Evolutionary conservation across 2,329 filamentous ascomycete species (phyloP).

Genomic region (Neoascochyta sp.): DNA sequence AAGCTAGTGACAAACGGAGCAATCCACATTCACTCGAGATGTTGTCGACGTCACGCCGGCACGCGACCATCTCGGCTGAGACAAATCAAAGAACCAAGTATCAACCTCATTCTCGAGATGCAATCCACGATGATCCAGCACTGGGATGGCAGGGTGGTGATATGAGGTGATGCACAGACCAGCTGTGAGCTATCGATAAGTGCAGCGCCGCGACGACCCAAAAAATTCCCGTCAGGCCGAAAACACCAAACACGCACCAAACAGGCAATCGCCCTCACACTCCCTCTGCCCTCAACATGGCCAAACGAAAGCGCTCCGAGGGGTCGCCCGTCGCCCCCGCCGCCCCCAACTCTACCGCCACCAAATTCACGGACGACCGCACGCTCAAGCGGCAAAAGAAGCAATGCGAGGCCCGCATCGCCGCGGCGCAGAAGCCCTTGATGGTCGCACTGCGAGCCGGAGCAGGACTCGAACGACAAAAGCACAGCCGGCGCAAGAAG

Average conservation of each 20-base stretch:
- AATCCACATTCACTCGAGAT: too few relatives aligned
- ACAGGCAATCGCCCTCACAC: constrained; percentile 1
- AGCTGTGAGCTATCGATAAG: too few relatives aligned
- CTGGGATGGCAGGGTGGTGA: too few relatives aligned
- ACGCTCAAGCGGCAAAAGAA: constrained; percentile 19
- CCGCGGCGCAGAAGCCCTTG: constrained; percentile 57
- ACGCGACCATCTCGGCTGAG: too few relatives aligned
- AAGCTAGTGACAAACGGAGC: too few relatives aligned
- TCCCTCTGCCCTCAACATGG: too few relatives aligned
- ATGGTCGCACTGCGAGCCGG: constrained; percentile 63
- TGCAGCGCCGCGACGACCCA: too few relatives aligned
- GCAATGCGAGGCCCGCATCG: constrained; percentile 44
- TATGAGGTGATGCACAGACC: too few relatives aligned
- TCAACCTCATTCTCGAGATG: too few relatives aligned
- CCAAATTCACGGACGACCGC: constrained; percentile 3
- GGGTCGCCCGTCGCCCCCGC: constrained; percentile 10
- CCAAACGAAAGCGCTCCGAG: constrained; percentile 33
- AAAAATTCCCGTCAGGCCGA: constrained; percentile 9
- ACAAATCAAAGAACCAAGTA: too few relatives aligned
- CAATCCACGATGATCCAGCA: too few relatives aligned
- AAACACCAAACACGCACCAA: neutral
- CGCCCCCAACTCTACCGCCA: constrained; percentile 1
- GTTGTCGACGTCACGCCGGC: too few relatives aligned
- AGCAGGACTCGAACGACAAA: constrained; percentile 75
- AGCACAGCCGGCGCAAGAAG: constrained; percentile 62